Percentiles rank a stretch among this genome's conserved stretches.
Evolutionary conservation across 1,284 basidiomycete genomes (phyloP).

Genomic region (Cystobasidium slooffiae): DNA sequence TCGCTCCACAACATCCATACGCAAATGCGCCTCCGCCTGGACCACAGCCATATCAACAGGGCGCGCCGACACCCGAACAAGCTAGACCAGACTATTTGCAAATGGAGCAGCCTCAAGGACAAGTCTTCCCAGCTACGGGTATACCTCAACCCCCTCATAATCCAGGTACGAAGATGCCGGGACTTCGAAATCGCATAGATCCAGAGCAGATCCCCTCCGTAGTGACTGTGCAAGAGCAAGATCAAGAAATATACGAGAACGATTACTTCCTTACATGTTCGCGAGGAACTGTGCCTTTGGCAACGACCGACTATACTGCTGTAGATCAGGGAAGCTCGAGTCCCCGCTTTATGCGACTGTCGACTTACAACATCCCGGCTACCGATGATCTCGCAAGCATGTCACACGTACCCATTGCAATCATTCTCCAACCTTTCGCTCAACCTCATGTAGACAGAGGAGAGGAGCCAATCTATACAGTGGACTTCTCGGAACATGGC

Average conservation of each 20-base stretch:
- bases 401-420: slow-evolving; percentile 81
- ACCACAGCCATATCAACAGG: slow-evolving; percentile 48
- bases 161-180: slow-evolving; percentile 59
- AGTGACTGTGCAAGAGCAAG: slow-evolving; percentile 78
- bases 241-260: slow-evolving; percentile 78
- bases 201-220: slow-evolving; percentile 90
- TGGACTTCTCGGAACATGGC: slow-evolving; percentile 64
- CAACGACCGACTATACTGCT: slow-evolving; percentile 83
- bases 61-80: slow-evolving; percentile 46
- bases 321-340: slow-evolving; percentile 92
- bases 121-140: slow-evolving; percentile 40
- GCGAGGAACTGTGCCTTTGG: slow-evolving; percentile 76
- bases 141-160: slow-evolving; percentile 59
- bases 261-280: slow-evolving; percentile 70
- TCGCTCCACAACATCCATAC: slow-evolving; percentile 37
- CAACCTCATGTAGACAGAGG: slow-evolving; percentile 69
- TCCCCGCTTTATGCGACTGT: slow-evolving; percentile 69
- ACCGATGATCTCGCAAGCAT: slow-evolving; percentile 79
- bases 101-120: slow-evolving; percentile 39
- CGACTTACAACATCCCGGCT: slow-evolving; percentile 75
- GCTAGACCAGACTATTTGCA: slow-evolving; percentile 41
- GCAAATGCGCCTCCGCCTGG: slow-evolving; percentile 41
- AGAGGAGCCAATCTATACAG: slow-evolving; percentile 79
- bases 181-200: slow-evolving; percentile 82
- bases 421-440: slow-evolving; percentile 89